A percentile compares a stretch with the other conserved stretches of the same genome.
These are phyloP conservation scores for Hymenoscyphus fraxineus DNA, from an alignment of 2,329 filamentous ascomycete species.

Conservation along the genomic window DNA sequence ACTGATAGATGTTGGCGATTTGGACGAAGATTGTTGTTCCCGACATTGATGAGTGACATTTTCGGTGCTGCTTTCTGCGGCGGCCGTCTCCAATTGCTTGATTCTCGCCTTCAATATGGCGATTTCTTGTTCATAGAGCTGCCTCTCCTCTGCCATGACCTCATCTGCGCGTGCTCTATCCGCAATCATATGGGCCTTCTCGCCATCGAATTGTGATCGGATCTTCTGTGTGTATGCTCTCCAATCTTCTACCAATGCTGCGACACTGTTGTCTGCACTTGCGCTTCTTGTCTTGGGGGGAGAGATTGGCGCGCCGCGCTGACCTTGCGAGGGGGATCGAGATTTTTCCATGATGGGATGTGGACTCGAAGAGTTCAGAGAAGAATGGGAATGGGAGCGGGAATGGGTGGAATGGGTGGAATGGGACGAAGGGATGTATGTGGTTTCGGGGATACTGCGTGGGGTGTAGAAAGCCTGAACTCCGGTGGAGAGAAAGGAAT, in stretches of 20 bases:
- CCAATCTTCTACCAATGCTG: slow-evolving; percentile 33
- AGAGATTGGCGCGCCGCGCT: slow-evolving; percentile 24
- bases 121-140: slow-evolving; percentile 34
- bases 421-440: slow-evolving; percentile 17
- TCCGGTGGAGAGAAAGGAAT: slow-evolving; percentile 32
- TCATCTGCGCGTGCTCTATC: slow-evolving; percentile 32
- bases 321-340: slow-evolving; percentile 20
- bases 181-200: slow-evolving; percentile 33
- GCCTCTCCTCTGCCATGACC: slow-evolving; percentile 34
- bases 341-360: slow-evolving; percentile 18
- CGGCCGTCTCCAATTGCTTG: slow-evolving; percentile 27
- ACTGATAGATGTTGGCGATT: not conserved
- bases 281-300: slow-evolving; percentile 32
- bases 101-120: slow-evolving; percentile 27
- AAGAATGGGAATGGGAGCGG: not conserved
- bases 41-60: not conserved
- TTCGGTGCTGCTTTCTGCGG: not conserved
- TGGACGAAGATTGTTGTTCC: not conserved
- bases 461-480: slow-evolving; percentile 20
- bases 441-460: slow-evolving; percentile 23
- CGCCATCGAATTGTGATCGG: slow-evolving; percentile 31
- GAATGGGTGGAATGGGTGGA: not conserved
- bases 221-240: slow-evolving; percentile 31
- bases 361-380: slow-evolving; percentile 6
- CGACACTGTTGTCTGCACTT: slow-evolving; percentile 28